Percentiles rank a stretch among this genome's conserved stretches.
Evolutionary conservation across 1,139 yeast species (phyloP).

Genomic region (Suhomyces maxii): DNA sequence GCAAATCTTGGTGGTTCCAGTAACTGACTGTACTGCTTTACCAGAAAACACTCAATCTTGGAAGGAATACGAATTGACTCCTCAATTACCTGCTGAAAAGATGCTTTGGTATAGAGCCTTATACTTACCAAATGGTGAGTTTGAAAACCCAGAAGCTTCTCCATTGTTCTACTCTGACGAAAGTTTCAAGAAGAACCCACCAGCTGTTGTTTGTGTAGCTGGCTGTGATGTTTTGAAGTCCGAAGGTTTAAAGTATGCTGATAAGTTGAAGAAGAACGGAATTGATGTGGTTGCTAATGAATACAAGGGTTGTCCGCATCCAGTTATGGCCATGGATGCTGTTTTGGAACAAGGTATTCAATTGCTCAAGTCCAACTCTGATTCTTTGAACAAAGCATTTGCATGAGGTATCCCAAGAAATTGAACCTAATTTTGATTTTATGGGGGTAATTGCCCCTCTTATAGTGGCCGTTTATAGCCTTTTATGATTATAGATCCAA

Average conservation of each 20-base stretch:
- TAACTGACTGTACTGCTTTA: slow-evolving; percentile 49
- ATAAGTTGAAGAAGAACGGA: slow-evolving; percentile 40
- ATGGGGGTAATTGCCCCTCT: too few species aligned
- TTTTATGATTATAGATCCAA: too few species aligned
- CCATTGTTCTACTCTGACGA: slow-evolving; percentile 45
- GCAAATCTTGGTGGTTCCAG: slow-evolving; percentile 50
- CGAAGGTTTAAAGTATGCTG: slow-evolving; percentile 46
- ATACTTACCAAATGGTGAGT: slow-evolving; percentile 41
- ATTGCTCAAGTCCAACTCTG: slow-evolving; percentile 31
- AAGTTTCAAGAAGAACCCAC: slow-evolving; percentile 40
- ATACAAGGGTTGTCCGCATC: slow-evolving; percentile 48
- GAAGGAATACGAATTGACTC: slow-evolving; percentile 42
- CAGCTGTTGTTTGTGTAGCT: slow-evolving; percentile 44
- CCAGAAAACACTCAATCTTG: slow-evolving; percentile 39
- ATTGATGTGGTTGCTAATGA: slow-evolving; percentile 32
- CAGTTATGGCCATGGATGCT: slow-evolving; percentile 51
- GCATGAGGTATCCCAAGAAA: neutral
- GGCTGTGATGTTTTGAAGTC: slow-evolving; percentile 49
- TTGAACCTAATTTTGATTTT: too few species aligned
- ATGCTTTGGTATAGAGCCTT: slow-evolving; percentile 50
- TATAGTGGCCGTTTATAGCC: too few species aligned
- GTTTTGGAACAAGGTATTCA: slow-evolving; percentile 40
- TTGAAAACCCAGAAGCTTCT: slow-evolving; percentile 42
- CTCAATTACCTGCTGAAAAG: slow-evolving; percentile 49
- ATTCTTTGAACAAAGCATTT: slow-evolving; percentile 28